phyloP scores from a whole-genome alignment of 2,329 filamentous ascomycete species.

The Myriosclerotinia curreyana region DNA sequence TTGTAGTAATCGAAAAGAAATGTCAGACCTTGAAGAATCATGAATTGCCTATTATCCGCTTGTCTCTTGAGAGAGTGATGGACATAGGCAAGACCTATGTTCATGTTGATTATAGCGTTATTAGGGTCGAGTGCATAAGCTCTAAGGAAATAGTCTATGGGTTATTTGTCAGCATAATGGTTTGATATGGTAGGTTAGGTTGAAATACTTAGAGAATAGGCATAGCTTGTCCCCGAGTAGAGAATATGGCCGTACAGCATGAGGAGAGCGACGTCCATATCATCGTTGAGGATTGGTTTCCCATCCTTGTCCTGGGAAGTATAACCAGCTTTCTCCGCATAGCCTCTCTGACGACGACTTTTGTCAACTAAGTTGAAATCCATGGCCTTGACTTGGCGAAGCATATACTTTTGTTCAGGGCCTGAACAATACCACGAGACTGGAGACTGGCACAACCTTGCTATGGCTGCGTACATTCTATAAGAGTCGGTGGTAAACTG shows the following conservation, averaged over 20 bases:
- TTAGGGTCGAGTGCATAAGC: constrained; percentile 70
- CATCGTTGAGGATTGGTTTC: constrained; percentile 35
- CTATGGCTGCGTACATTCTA: constrained; percentile 76
- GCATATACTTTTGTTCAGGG: constrained; percentile 83
- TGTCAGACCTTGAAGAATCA: constrained; percentile 77
- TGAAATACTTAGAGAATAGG: constrained; percentile 67
- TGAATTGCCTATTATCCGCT: constrained; percentile 83
- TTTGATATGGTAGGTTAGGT: not conserved
- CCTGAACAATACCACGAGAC: constrained; percentile 75
- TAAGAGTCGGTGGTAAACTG: constrained; percentile 79
- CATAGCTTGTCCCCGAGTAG: constrained; percentile 78
- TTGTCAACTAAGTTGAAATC: constrained; percentile 64
- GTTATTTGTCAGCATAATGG: constrained; percentile 5
- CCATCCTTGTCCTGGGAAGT: constrained; percentile 40
- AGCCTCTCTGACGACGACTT: constrained; percentile 46
- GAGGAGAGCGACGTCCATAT: constrained; percentile 74
- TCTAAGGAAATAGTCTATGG: constrained; percentile 78
- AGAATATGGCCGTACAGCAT: constrained; percentile 90
- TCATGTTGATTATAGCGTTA: constrained; percentile 77
- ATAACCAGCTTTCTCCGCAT: constrained; percentile 44
- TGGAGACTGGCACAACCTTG: constrained; percentile 70
- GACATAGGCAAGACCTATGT: constrained; percentile 78
- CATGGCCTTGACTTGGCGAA: constrained; percentile 87
- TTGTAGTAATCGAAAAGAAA: constrained; percentile 76
- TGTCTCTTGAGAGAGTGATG: constrained; percentile 88